phyloP scores from a whole-genome alignment of 192 early-diverging fungal genomes.

The Backusella tarrabulga region DNA sequence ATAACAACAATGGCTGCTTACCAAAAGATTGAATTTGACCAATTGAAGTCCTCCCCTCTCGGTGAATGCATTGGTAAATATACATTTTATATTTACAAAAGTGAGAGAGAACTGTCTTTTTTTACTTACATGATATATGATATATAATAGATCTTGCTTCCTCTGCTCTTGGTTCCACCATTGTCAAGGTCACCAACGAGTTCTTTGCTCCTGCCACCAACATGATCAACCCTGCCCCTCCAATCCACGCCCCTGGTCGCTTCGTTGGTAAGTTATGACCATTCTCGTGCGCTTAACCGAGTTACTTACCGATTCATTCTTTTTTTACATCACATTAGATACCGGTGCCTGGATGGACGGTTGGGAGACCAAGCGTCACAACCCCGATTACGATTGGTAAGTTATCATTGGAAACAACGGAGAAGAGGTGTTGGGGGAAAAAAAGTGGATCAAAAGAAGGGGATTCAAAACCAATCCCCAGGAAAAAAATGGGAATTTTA shows the following conservation, averaged over 20 bases:
- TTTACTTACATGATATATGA: background rate
- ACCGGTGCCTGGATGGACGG: constrained; percentile 81
- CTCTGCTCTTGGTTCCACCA: constrained; percentile 62
- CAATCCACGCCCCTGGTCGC: constrained; percentile 59
- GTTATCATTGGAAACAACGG: background rate
- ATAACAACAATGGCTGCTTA: constrained; percentile 21
- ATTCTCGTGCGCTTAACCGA: background rate
- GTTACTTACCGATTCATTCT: constrained; percentile 13
- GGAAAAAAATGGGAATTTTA: too few relatives aligned
- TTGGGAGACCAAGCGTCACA: constrained; percentile 93
- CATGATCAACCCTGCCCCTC: constrained; percentile 70
- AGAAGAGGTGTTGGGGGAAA: background rate
- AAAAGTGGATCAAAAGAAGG: background rate
- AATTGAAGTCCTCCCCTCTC: constrained; percentile 16
- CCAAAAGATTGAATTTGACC: constrained; percentile 16
- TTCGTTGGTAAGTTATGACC: constrained; percentile 50
- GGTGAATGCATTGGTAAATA: constrained; percentile 19
- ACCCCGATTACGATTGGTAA: constrained; percentile 84
- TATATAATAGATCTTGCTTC: constrained; percentile 72
- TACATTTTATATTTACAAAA: background rate
- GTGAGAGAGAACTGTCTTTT: background rate
- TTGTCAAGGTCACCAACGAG: constrained; percentile 85
- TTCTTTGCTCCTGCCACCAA: constrained; percentile 88
- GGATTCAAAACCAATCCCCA: background rate
- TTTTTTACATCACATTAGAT: constrained; percentile 38